Evolutionary conservation across 495 filamentous ascomycete genomes (phyloP), one percentile per base, ranked within the genome.

Genomic region (Endocarpon pusillum): DNA sequence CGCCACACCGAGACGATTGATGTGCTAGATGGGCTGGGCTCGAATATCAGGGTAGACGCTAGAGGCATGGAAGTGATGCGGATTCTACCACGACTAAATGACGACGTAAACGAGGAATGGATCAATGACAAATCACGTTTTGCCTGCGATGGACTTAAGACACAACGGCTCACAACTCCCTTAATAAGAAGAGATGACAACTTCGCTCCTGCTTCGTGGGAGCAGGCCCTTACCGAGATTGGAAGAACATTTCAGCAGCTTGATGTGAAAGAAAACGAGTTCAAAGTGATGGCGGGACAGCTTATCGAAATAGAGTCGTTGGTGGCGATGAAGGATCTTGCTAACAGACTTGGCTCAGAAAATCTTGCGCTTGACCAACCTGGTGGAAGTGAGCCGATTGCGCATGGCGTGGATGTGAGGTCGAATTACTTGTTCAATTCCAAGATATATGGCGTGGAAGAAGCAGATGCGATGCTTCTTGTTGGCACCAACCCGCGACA

Each of bases 51-150:
- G 21, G 75, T 96, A 3, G 89, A 97, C 54, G 73, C 82, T 26
- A 69, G 89, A 42, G 89, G 89, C n/a, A 55, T 94, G 45, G 84
- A 94, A 56, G 85, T 97, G 23, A 94, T 96, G 89, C 73, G 91
- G 35, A 67, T 97, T 35, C 48, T 92, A 12, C 89, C 89, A 11
- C 69, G 89, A 44, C 67, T 96, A 32, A 97, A 96, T 51, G 89
- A 97, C 44, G 85, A 96, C 50, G 71, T 97, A 40, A 97, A 97
- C 54, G 89, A 97, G 58, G 89, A 96, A 58, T 97, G 89, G 89
- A 94, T 97, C 49, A 87, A 94, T 49, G 89, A 97, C 62, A 97
- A 97, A 64, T 78, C 83, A 16, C 70, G 89, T 20, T 97, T 96
- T 55, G 87, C 89, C 5, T 94, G 85, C 54, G 89, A 97, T 58